phyloP scores from a whole-genome alignment of 495 filamentous ascomycete genomes.

The Melanomma pulvis-pyrius region DNA sequence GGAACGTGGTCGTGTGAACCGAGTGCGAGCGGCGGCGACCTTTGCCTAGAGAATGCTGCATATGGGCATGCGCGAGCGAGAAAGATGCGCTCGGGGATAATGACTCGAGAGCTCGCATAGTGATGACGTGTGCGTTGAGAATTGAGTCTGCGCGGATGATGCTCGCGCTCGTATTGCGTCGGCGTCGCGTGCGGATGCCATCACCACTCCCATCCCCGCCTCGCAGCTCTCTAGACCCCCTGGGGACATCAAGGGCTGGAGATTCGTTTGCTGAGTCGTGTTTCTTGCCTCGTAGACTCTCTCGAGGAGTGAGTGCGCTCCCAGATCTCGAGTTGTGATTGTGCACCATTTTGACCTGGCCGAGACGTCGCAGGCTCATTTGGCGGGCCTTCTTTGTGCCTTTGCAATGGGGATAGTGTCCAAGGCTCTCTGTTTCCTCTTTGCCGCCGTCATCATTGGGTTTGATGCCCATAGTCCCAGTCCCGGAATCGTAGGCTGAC shows the following conservation, averaged over 20 bases:
- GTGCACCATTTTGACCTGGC: conserved; percentile 5
- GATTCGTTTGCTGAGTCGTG: background rate
- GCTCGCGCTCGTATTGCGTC: conserved; percentile 11
- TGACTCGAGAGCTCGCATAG: conserved; percentile 27
- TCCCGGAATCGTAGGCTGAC: background rate
- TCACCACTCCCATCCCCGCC: background rate
- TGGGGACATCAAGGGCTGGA: background rate
- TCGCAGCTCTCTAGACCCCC: background rate
- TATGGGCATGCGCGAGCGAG: background rate
- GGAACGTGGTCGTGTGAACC: background rate
- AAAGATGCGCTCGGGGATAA: background rate
- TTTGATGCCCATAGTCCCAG: background rate
- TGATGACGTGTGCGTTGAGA: conserved; percentile 25
- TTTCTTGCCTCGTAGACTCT: background rate
- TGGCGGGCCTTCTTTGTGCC: background rate
- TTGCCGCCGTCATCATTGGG: background rate
- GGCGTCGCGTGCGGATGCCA: background rate
- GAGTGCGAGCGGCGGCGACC: background rate
- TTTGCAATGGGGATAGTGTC: background rate
- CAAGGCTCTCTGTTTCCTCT: background rate
- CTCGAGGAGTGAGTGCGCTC: background rate
- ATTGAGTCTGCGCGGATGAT: conserved; percentile 17
- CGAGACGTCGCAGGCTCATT: background rate
- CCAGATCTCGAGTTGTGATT: conserved; percentile 9
- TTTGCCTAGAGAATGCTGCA: background rate